phyloP scores from a whole-genome alignment of 768 basidiomycete genomes.

The Gelatoporia subvermispora region DNA sequence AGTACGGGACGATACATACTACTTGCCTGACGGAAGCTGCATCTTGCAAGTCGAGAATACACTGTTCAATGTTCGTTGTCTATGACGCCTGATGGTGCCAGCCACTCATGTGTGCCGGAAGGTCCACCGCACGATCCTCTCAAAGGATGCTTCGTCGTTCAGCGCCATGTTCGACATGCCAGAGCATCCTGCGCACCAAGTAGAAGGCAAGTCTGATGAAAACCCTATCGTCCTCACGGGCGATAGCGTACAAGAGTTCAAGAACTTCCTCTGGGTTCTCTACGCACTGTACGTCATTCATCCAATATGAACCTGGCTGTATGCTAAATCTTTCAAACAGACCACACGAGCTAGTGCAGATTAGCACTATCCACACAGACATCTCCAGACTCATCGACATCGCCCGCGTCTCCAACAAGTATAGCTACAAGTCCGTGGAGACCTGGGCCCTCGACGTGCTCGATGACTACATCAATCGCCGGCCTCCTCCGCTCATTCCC shows the following conservation, averaged over 20 bases:
- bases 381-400: constrained; percentile 56
- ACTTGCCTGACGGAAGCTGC: constrained; percentile 68
- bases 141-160: constrained; percentile 57
- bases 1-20: constrained; percentile 35
- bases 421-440: constrained; percentile 68
- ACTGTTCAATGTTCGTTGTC: constrained; percentile 56
- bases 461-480: constrained; percentile 58
- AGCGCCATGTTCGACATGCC: constrained; percentile 63
- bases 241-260: constrained; percentile 62
- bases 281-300: constrained; percentile 58
- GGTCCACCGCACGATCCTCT: constrained; percentile 4
- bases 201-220: constrained; percentile 60
- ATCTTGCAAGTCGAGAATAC: constrained; percentile 59
- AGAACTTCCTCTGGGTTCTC: constrained; percentile 70
- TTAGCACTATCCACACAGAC: constrained; percentile 45
- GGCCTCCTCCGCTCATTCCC: constrained; percentile 46
- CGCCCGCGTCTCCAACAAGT: constrained; percentile 65
- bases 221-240: constrained; percentile 61
- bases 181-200: no score
- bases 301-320: no score
- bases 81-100: neutral
- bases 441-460: constrained; percentile 75
- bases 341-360: constrained; percentile 53
- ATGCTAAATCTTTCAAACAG: constrained; percentile 27
- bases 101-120: neutral